Evolutionary conservation across 2,329 filamentous ascomycete species (phyloP).

Genomic region (Alternaria brassicicola): DNA sequence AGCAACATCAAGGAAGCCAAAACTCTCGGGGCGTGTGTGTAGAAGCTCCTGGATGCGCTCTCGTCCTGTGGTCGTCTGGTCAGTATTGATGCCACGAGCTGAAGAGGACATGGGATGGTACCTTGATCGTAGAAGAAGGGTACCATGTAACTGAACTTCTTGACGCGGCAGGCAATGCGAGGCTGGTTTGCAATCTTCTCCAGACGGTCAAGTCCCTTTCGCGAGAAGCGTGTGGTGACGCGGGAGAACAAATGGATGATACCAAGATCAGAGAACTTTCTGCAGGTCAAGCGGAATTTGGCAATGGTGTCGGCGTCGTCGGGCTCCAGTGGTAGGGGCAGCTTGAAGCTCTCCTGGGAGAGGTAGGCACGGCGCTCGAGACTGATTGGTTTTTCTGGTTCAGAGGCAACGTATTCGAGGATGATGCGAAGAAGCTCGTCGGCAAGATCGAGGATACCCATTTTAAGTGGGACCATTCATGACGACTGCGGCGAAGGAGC

Average conservation of each 20-base stretch:
- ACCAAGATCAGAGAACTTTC: conserved; percentile 48
- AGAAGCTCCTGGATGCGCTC: conserved; percentile 51
- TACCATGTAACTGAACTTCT: conserved; percentile 66
- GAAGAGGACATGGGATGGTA: conserved; percentile 25
- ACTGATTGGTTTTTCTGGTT: conserved; percentile 57
- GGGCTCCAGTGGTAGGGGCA: conserved; percentile 50
- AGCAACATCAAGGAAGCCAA: conserved; percentile 48
- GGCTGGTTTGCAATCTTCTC: conserved; percentile 57
- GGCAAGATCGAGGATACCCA: conserved; percentile 51
- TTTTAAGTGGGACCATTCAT: conserved; percentile 39
- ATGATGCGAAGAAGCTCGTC: conserved; percentile 59
- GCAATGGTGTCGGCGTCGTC: conserved; percentile 54
- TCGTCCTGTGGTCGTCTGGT: conserved; percentile 41
- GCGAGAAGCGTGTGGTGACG: conserved; percentile 59
- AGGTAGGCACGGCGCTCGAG: conserved; percentile 59
- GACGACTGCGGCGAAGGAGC: conserved; percentile 23
- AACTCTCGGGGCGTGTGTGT: conserved; percentile 43
- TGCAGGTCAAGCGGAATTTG: conserved; percentile 53
- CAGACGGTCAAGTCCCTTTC: conserved; percentile 56
- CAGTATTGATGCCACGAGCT: conserved; percentile 16
- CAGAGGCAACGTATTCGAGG: conserved; percentile 59
- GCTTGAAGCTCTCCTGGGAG: conserved; percentile 59
- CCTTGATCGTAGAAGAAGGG: conserved; percentile 64
- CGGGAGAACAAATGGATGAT: conserved; percentile 59
- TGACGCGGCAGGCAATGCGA: conserved; percentile 60